phyloP scores from a whole-genome alignment of 2,329 filamentous ascomycete genomes.

The Tolypocladium nubicola region DNA sequence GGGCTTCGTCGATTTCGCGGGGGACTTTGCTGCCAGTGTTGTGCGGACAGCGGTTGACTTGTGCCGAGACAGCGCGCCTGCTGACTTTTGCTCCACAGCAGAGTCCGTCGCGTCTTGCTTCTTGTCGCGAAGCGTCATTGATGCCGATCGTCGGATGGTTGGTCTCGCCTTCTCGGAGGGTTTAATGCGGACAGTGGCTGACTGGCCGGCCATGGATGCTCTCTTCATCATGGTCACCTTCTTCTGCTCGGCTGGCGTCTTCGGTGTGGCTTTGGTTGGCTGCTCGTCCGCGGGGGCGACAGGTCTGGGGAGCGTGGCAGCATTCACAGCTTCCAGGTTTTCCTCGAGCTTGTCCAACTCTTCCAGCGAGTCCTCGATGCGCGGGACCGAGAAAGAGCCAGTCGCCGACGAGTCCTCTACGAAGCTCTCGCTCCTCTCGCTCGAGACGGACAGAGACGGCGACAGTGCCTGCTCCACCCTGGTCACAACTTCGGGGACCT shows the following conservation, averaged over 20 bases:
- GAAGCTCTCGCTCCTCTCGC: conserved; percentile 22
- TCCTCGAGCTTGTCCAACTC: conserved; percentile 53
- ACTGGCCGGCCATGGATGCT: background rate
- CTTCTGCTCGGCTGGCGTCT: conserved; percentile 7
- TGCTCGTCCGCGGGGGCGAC: conserved; percentile 14
- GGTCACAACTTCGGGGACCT: conserved; percentile 17
- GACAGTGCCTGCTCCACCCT: conserved; percentile 21
- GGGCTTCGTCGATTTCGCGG: conserved; percentile 41
- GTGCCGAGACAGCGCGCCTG: conserved; percentile 7
- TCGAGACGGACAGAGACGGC: conserved; percentile 18
- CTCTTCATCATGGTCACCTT: conserved; percentile 9
- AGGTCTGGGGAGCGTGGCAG: conserved; percentile 23
- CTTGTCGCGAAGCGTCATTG: conserved; percentile 24
- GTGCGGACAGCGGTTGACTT: conserved; percentile 9
- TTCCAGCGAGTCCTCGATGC: conserved; percentile 55
- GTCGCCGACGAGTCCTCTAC: conserved; percentile 19
- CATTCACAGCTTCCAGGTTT: conserved; percentile 42
- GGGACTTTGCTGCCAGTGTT: conserved; percentile 25
- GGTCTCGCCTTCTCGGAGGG: conserved; percentile 22
- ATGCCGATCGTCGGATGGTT: conserved; percentile 31
- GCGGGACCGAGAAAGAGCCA: conserved; percentile 26
- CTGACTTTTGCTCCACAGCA: conserved; percentile 6
- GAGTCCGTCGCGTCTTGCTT: conserved; percentile 8
- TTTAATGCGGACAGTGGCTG: conserved; percentile 30
- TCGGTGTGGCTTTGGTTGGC: conserved; percentile 6